phyloP scores from a whole-genome alignment of 371 early-diverging fungal species.

The Mucor irregularis region DNA sequence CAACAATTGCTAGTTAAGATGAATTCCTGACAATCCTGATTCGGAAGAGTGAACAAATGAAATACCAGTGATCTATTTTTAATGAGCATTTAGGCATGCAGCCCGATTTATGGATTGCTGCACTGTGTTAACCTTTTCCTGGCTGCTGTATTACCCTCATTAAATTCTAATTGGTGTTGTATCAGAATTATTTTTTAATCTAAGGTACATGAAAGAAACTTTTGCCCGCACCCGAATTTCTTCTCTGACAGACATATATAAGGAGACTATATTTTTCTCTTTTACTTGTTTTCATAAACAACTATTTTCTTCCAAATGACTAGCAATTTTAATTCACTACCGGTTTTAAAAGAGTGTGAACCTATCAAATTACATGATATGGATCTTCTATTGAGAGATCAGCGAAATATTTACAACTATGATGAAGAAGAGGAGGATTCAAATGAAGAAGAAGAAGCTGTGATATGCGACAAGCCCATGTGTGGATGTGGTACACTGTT shows the following conservation, averaged over 20 bases:
- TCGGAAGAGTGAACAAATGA: too few species aligned
- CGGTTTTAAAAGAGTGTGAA: neutral
- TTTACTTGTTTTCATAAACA: neutral
- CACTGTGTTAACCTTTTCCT: too few species aligned
- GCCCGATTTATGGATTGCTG: too few species aligned
- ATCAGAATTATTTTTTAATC: neutral
- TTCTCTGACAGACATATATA: neutral
- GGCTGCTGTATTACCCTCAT: neutral
- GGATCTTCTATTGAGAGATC: neutral
- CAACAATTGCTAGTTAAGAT: too few species aligned
- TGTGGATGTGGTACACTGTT: constrained; percentile 18
- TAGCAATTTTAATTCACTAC: neutral
- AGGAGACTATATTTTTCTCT: neutral
- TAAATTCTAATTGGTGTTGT: neutral
- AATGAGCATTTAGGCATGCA: too few species aligned
- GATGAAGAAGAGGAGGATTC: neutral
- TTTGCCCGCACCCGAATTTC: too few species aligned
- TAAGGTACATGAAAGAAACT: neutral
- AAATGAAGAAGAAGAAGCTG: neutral
- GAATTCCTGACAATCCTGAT: too few species aligned
- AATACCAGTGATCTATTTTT: too few species aligned
- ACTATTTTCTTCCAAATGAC: neutral
- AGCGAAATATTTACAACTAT: neutral
- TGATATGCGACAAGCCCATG: neutral
- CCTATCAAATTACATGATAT: neutral